Base-by-base conservation (phyloP, 1,284 basidiomycete species). In the Bjerkandera adusta region DNA sequence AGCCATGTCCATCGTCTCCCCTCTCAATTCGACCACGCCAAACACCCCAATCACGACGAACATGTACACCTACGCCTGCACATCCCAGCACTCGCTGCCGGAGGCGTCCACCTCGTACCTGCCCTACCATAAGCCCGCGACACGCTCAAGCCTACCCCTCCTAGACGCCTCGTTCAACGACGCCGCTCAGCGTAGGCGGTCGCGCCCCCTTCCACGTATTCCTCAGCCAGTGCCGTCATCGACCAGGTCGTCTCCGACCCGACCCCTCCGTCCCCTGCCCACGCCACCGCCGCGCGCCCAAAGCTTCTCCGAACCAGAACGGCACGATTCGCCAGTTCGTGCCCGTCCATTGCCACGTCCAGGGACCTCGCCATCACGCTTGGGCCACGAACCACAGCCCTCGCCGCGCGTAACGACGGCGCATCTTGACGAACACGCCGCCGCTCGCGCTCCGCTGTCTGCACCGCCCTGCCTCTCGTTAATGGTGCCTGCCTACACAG, bases 191-290 rank as follows among this genome's bases (percentile, higher is more conserved):
- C 30, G 35, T 20, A 20, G 21, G 26, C 41, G 41, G 5, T 32
- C 16, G 27, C 40, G 40, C 2, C 41, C 41, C 18, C 32, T 43
- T 7, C 41, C 41, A n/a, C 41, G 29, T 22, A 43, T 43, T 21
- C 41, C 41, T 5, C 22, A 12, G 15, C 15, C 37, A 18, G 30
- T 32, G 12, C 21, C 43, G 12, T 27, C 43, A 6, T 30, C 43
- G 7, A 15, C 24, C 16, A 33, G 26, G 25, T 26, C 43, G 25
- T 29, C 35, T 5, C 21, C 18, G 29, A 36, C 20, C 8, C 34
- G n/a, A 20, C 15, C 24, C 32, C 15, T 33, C 18, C 34, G 43
- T 8, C 43, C 43, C 4, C 44, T 45, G 6, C 44, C 44, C 6
- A 39, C 36, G 11, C 44, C 44, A 22, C 44, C 41, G 7, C 32